These are phyloP conservation scores for Colletotrichum caudatum DNA, from an alignment of 2,329 filamentous ascomycete species.

Conservation along the genomic window DNA sequence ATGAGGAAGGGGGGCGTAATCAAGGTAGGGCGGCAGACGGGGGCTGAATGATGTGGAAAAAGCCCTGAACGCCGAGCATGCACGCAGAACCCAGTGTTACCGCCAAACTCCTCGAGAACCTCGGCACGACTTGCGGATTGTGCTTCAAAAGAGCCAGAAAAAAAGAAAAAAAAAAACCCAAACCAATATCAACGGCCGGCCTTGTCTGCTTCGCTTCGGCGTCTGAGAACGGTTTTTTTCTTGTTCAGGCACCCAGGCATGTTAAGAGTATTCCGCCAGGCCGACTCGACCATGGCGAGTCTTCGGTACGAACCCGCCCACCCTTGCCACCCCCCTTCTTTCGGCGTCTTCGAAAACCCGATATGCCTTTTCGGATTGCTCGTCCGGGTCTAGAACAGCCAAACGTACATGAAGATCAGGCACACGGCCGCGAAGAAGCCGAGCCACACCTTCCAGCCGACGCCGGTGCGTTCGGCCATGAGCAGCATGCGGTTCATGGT, in stretches of 20 bases:
- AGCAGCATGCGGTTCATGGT: conserved; percentile 98
- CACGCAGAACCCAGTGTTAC: conserved; percentile 1
- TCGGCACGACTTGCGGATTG: background rate
- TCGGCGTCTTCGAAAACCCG: background rate
- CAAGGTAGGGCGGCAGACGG: background rate
- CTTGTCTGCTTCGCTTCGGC: background rate
- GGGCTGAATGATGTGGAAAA: background rate
- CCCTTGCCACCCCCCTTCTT: background rate
- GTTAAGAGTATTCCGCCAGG: background rate
- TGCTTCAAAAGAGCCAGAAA: background rate
- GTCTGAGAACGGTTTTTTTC: background rate
- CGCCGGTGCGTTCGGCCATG: conserved; percentile 95
- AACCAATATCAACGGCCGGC: background rate
- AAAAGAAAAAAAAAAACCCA: too few species aligned
- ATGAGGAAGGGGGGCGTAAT: background rate
- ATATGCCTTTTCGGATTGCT: background rate
- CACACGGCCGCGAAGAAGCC: conserved; percentile 87
- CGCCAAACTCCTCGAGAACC: background rate
- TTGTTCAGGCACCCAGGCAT: background rate
- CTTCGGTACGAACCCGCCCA: background rate
- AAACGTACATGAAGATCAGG: conserved; percentile 90
- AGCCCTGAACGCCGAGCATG: conserved; percentile 29
- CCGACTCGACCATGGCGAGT: background rate
- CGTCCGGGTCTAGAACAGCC: conserved; percentile 75
- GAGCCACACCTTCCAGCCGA: conserved; percentile 95